Base-by-base conservation (phyloP, 2,329 filamentous ascomycete genomes). In the Paracorniculantispora psalliotae region DNA sequence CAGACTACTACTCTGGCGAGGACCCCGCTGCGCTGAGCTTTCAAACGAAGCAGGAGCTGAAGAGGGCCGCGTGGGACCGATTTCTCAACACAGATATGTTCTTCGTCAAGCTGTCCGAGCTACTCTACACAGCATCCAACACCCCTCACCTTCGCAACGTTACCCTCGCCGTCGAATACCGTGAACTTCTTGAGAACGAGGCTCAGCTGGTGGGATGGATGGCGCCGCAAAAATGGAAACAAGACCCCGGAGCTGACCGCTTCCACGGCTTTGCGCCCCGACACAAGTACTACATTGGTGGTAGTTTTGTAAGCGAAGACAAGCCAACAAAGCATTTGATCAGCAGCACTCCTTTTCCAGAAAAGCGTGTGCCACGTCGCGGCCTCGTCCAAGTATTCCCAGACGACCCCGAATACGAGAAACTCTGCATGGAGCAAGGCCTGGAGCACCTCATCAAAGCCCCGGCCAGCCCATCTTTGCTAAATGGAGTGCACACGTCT, bases 41-140 rank as follows among this genome's bases (percentile, higher is more conserved):
- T 60, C 68, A 71, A 49, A 72, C 69, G 13, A 75, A 76, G 39
- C 75, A 81, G 62, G 71, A 71, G 58, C 76, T 85, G 37, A 79
- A 77, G 50, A 67, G 71, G 28, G 77, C 80, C 46, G 80, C 81
- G 15, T 77, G 77, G 72, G 75, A 81, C 58, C 77, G 75, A 64
- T 86, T 87, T 68, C 71, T 78, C 61, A 77, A 78, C 19, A 80
- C 82, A 67, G 81, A 87, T 64, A 78, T 87, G 77, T 88, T 88
- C 68, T 87, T 88, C 65, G 81, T 88, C 62, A 61, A 61, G 83
- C 75, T 83, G 56, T 85, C 83, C 30, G 85, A 88, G 64, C 77
- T 88, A 60, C 79, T 88, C 73, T 81, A 76, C 62, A 78, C 81
- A 44, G 72, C 87, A 12, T 79, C 84, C 5, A 81, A 73, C 56